Evolutionary conservation across 2,329 filamentous ascomycete species (phyloP), one percentile per base, ranked within the genome.

Genomic region (Bipolaris zeicola): DNA sequence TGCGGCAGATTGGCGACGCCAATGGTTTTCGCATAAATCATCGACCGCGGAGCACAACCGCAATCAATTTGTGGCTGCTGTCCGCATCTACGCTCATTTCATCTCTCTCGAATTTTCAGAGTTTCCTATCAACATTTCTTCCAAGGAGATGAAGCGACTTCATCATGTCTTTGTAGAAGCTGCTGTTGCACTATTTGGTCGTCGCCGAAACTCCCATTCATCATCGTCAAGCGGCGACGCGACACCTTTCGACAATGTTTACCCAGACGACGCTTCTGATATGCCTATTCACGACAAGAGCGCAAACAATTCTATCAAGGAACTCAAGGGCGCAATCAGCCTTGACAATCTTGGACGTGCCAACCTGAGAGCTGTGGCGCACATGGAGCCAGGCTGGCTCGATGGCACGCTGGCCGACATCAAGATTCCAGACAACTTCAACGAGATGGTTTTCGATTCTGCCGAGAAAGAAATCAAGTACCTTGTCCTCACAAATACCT

Each of bases 391-490:
- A 10, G 50, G 65, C 1, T 57, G 57, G n/a, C 38, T 48, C 1
- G 64, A 69, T 13, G 67, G 72, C 4, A 41, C 48, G 5, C 50
- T 68, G 1, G 54, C 46, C 0, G 57, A 65, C 16, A 39, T 69
- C 26, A 46, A 61, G 20, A 63, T 75, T 7, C 72, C 70, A 3
- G 62, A 63, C 0, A 52, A 52, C 1, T 75, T 75, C 38, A 58
- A 57, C 3, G 68, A 72, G 26, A 58, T 66, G 36, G 58, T 75
- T 0, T 75, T 75, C 42, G 68, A 71, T 43, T 44, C 49, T 4
- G 69, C 72, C 3, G 72, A 75, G 61, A 61, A 50, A 8, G 69
- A 72, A 57, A 73, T 74, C 58, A 75, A 75, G 53, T 75, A 75
- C 42, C 62, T 75, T 8, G 65, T 73, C 5, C 65, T 75, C 7